Evolutionary conservation across 805 yeast genomes (phyloP), one percentile per base, ranked within the genome.

Genomic region (Metschnikowia hibisci): DNA sequence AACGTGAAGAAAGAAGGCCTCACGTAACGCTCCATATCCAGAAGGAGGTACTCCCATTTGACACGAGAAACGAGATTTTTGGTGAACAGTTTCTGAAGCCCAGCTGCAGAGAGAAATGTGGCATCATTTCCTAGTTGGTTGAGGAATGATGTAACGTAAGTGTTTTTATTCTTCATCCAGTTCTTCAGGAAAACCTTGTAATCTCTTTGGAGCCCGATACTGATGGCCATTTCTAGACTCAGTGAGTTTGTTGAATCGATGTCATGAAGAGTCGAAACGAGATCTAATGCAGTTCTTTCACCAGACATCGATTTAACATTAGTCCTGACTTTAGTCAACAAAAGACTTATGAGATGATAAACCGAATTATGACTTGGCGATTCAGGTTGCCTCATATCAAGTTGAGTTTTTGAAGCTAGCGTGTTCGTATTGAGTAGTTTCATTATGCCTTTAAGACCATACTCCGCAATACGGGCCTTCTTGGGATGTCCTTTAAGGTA

Each of bases 401-500:
- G 23, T 20, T 20, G 23, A 20, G 23, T 18, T 5, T 35, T 16
- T 16, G 39, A 12, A 18, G 4, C 4, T 8, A n/a, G n/a, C n/a
- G n/a, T n/a, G n/a, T 35, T 34, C 6, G 18, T 27, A 37, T 13
- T 20, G 11, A 37, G 27, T 7, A 31, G 27, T 4, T 11, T 11
- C 32, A 29, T 26, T 13, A 46, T 33, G 51, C 18, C 29, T 41
- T 49, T 10, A 8, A 53, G 32, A 1, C 71, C 71, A 34, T 44
- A 47, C 37, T 59, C 55, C 27, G 52, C 27, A 7, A 68, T 63
- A 37, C 57, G 53, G 20, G 47, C 44, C 38, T 59, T 60, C n/a
- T 47, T 45, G 3, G 66, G 62, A 41, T 67, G 72, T 27, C 52
- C 63, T 30, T 57, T 49, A 11, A 69, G 55, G 41, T 69, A 69